Evolutionary conservation across 805 yeast species (phyloP).

Genomic region (Tetrapisispora nanseiensis): DNA sequence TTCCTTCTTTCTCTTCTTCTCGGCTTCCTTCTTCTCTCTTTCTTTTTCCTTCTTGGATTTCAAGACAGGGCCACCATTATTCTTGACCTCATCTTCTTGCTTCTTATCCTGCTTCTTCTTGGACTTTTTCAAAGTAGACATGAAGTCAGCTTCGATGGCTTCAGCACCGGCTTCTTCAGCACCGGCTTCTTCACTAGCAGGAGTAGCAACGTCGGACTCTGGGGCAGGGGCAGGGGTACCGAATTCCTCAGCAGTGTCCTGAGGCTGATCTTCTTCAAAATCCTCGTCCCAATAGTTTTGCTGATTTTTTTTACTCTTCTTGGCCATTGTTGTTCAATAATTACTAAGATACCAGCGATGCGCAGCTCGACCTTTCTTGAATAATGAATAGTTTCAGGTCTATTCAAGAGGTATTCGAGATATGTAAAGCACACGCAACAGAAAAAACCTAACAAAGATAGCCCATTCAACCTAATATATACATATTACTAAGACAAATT

Average conservation of each 20-base stretch:
- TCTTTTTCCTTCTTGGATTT: slow-evolving; percentile 91
- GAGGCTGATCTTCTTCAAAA: slow-evolving; percentile 40
- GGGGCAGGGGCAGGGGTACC: slow-evolving; percentile 32
- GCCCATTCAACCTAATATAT: no score
- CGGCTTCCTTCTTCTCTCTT: slow-evolving; percentile 88
- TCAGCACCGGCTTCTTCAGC: slow-evolving; percentile 31
- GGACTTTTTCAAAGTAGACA: slow-evolving; percentile 72
- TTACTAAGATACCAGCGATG: no score
- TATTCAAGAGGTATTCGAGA: no score
- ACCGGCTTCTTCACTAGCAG: slow-evolving; percentile 11
- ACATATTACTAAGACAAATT: no score
- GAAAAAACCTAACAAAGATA: no score
- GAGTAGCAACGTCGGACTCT: no score
- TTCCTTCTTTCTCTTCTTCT: slow-evolving; percentile 84
- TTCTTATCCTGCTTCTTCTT: slow-evolving; percentile 66
- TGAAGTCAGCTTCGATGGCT: slow-evolving; percentile 55
- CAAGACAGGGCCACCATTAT: slow-evolving; percentile 50
- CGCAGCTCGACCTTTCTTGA: no score
- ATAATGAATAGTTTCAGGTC: no score
- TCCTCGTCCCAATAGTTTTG: slow-evolving; percentile 79
- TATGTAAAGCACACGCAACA: no score
- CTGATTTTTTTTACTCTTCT: slow-evolving; percentile 56
- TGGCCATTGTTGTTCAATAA: slow-evolving; percentile 29
- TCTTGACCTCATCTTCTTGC: slow-evolving; percentile 43
- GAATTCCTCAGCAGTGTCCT: slow-evolving; percentile 44